A percentile compares a stretch with the other conserved stretches of the same genome.
These are phyloP conservation scores for Solanum etuberosum DNA, from an alignment of 257 asterid genomes.

Conservation along the genomic window DNA sequence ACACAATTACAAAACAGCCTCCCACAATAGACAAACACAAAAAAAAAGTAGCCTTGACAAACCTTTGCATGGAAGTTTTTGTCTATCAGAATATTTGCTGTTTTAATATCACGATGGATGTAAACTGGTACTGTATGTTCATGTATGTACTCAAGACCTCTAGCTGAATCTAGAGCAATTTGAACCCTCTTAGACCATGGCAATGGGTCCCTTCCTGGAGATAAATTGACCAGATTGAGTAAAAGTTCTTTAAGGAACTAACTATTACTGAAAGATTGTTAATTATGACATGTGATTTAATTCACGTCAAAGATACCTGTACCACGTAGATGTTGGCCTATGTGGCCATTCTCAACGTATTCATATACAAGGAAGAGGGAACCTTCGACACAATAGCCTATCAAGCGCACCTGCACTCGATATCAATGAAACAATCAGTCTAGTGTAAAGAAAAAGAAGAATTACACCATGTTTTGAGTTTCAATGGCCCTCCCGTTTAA, in stretches of 20 bases:
- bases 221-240: conserved; percentile 5
- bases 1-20: not conserved
- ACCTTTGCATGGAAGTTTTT: conserved; percentile 83
- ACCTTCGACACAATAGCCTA: conserved; percentile 91
- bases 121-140: conserved; percentile 95
- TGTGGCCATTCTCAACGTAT: conserved; percentile 79
- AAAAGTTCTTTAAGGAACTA: not conserved
- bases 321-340: conserved; percentile 85
- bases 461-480: not conserved
- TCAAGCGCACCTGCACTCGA: conserved; percentile 76
- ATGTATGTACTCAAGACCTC: conserved; percentile 98
- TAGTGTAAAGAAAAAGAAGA: not conserved
- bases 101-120: conserved; percentile 93
- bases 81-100: conserved; percentile 93
- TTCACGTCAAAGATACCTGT: conserved; percentile 33
- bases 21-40: not conserved
- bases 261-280: not conserved
- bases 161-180: conserved; percentile 93
- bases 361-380: conserved; percentile 95
- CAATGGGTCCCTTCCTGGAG: conserved; percentile 67
- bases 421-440: conserved; percentile 1
- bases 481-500: not conserved
- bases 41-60: conserved; percentile 2
- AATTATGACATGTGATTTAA: not conserved
- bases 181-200: conserved; percentile 86